Percentiles rank a stretch among this genome's conserved stretches.
Evolutionary conservation across 805 yeast genomes (phyloP).

Genomic region (Komagataella ulmi): DNA sequence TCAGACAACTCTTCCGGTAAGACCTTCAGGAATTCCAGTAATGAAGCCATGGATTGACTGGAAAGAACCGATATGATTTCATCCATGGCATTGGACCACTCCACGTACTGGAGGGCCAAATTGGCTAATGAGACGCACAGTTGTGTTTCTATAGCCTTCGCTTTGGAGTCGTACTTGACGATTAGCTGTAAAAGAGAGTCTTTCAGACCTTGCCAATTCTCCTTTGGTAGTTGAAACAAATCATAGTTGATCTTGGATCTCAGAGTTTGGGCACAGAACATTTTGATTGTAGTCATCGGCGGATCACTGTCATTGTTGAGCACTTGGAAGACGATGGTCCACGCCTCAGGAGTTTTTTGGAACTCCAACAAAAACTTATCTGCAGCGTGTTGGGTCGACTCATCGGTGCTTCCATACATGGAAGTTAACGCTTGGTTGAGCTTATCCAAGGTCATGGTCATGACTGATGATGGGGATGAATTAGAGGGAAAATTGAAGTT

Average conservation of each 20-base stretch:
- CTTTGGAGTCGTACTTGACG: conserved; percentile 28
- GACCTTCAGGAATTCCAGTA: conserved; percentile 73
- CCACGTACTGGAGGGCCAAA: conserved; percentile 60
- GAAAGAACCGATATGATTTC: conserved; percentile 48
- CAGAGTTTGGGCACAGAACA: conserved; percentile 87
- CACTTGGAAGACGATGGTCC: conserved; percentile 55
- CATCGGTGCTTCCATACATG: conserved; percentile 19
- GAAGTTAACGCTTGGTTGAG: conserved; percentile 32
- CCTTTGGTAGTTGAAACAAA: conserved; percentile 58
- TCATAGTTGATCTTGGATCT: conserved; percentile 80
- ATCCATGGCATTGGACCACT: conserved; percentile 59
- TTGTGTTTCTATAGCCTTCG: conserved; percentile 65
- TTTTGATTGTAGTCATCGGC: conserved; percentile 30
- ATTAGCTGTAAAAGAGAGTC: conserved; percentile 50
- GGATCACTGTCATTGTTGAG: conserved; percentile 20
- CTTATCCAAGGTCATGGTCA: conserved; percentile 8
- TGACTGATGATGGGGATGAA: background rate
- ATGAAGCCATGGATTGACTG: conserved; percentile 24
- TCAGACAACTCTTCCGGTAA: conserved; percentile 86
- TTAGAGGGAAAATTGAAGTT: background rate
- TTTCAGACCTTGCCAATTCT: conserved; percentile 47
- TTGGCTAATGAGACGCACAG: conserved; percentile 72
- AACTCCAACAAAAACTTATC: conserved; percentile 57
- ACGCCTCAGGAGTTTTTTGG: conserved; percentile 73
- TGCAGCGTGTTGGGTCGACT: conserved; percentile 28